Conservation (phyloP, 768 basidiomycete genomes). For the Leccinum broughii region DNA sequence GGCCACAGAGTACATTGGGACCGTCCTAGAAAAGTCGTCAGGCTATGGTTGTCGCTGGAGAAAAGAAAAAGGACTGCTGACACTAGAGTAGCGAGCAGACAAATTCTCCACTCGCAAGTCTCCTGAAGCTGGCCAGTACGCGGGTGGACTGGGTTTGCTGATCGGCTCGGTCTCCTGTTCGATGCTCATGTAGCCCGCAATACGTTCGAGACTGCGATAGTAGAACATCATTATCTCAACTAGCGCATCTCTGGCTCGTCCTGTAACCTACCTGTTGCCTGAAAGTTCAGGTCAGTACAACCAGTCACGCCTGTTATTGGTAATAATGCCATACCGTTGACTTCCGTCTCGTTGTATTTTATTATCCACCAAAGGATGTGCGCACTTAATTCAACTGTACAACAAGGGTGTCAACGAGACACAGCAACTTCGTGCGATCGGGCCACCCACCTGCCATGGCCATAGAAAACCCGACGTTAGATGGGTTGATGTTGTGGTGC, state of each 20-base stretch:
- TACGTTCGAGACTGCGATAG: slow-evolving; percentile 31
- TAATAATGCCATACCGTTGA: slow-evolving; percentile 4
- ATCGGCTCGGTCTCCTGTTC: slow-evolving; percentile 51
- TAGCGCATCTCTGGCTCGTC: too few species aligned
- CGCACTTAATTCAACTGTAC: slow-evolving; percentile 2
- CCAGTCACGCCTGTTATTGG: not conserved
- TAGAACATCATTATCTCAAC: not conserved
- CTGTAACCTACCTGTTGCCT: slow-evolving; percentile 23
- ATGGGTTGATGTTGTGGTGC: slow-evolving; percentile 10
- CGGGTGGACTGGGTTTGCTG: slow-evolving; percentile 48
- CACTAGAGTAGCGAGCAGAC: slow-evolving; percentile 51
- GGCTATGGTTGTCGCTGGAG: not conserved
- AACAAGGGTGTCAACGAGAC: not conserved
- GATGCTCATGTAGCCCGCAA: slow-evolving; percentile 52
- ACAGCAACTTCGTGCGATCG: not conserved
- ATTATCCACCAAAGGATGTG: slow-evolving; percentile 26
- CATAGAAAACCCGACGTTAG: slow-evolving; percentile 20
- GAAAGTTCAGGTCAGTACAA: slow-evolving; percentile 3
- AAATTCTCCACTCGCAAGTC: slow-evolving; percentile 53
- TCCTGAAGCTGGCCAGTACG: slow-evolving; percentile 66
- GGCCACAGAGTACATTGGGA: slow-evolving; percentile 1
- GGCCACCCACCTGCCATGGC: slow-evolving; percentile 11
- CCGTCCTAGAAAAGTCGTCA: not conserved
- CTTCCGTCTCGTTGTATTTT: slow-evolving; percentile 19
- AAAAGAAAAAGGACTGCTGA: not conserved